A percentile compares a stretch with the other conserved stretches of the same genome.
Conservation (phyloP, 1,284 basidiomycete species). For the Abortiporus biennis region DNA sequence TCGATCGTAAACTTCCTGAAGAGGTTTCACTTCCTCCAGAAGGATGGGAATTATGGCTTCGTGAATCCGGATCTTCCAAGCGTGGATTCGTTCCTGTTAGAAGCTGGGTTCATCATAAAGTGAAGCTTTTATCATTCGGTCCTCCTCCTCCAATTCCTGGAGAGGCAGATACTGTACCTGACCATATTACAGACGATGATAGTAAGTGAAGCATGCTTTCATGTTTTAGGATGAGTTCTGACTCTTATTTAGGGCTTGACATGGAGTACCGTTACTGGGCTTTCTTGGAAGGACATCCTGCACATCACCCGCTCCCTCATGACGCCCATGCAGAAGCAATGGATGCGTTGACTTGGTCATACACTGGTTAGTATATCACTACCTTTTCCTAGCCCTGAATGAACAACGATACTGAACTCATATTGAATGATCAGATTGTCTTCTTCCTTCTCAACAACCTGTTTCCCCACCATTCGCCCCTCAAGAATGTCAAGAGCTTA, state of each 20-base stretch:
- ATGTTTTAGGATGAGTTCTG: neutral
- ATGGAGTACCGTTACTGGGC: constrained; percentile 72
- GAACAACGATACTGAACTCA: neutral
- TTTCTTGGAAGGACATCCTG: constrained; percentile 69
- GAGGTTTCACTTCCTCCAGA: constrained; percentile 26
- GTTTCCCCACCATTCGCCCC: constrained; percentile 61
- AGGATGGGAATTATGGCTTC: constrained; percentile 52
- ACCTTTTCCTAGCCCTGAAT: neutral
- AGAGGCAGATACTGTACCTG: constrained; percentile 15
- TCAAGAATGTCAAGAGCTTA: constrained; percentile 67
- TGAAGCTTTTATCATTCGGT: constrained; percentile 44
- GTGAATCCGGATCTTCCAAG: constrained; percentile 28
- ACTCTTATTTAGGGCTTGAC: constrained; percentile 43
- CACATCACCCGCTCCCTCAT: constrained; percentile 47
- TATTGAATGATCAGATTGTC: constrained; percentile 39
- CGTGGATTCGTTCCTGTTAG: constrained; percentile 33
- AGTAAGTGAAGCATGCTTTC: constrained; percentile 35
- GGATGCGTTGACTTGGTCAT: constrained; percentile 69
- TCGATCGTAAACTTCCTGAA: constrained; percentile 32
- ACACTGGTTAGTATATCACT: constrained; percentile 44
- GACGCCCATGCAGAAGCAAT: constrained; percentile 57
- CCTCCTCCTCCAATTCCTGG: constrained; percentile 25
- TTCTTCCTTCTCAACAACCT: constrained; percentile 51
- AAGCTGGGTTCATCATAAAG: constrained; percentile 62
- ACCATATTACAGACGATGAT: constrained; percentile 34